Percentiles rank a stretch among this genome's conserved stretches.
Conservation (phyloP, 2,329 filamentous ascomycete species). For the Aspergillus glaucus region DNA sequence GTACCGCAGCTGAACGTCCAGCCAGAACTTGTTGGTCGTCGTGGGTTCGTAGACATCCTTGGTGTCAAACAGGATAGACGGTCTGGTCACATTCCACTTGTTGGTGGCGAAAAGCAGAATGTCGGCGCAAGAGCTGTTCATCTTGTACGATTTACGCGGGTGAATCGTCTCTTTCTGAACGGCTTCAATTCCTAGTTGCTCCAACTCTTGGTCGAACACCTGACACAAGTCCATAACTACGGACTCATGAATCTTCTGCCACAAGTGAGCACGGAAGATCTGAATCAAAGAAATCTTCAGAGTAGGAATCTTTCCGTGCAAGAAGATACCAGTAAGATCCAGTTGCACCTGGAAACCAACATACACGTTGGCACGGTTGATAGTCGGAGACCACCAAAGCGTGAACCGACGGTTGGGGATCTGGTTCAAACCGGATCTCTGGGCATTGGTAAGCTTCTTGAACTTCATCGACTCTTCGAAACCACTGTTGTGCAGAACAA, state of each 20-base stretch:
- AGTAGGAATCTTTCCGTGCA: conserved; percentile 97
- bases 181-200: conserved; percentile 91
- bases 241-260: conserved; percentile 99
- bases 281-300: conserved; percentile 97
- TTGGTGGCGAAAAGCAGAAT: conserved; percentile 95
- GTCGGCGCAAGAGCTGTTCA: conserved; percentile 98
- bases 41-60: conserved; percentile 92
- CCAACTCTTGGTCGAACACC: conserved; percentile 94
- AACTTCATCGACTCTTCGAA: conserved; percentile 76
- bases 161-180: conserved; percentile 99
- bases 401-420: conserved; percentile 99
- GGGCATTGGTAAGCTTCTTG: conserved; percentile 97
- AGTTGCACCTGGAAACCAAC: conserved; percentile 99
- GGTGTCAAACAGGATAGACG: conserved; percentile 88
- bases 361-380: conserved; percentile 94
- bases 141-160: conserved; percentile 99
- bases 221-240: conserved; percentile 99
- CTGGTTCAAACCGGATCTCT: conserved; percentile 93
- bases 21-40: conserved; percentile 98
- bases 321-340: conserved; percentile 95
- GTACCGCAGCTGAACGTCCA: conserved; percentile 93
- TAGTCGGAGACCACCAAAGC: conserved; percentile 92
- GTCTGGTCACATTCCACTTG: conserved; percentile 96
- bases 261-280: conserved; percentile 98
- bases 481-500: conserved; percentile 46